These are phyloP conservation scores for Crithidia sp. DNA, from an alignment of 208 protist genomes.

Conservation along the genomic window DNA sequence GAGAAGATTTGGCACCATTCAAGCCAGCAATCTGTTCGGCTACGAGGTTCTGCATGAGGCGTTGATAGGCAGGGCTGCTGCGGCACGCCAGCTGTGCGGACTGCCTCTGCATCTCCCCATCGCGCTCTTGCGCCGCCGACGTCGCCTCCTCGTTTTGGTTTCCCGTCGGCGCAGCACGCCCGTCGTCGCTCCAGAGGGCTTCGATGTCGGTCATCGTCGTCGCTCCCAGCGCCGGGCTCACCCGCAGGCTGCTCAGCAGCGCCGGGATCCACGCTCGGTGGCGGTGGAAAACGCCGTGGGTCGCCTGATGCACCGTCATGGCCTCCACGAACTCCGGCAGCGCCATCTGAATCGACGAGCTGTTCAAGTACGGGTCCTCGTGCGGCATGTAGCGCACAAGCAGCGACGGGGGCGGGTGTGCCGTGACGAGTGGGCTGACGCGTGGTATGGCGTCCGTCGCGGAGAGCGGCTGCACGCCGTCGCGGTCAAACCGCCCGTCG, in stretches of 20 bases:
- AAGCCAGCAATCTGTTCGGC: too few relatives aligned
- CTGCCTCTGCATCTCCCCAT: neutral
- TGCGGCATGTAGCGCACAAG: conserved; percentile 19
- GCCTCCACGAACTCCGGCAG: conserved; percentile 74
- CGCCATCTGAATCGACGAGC: conserved; percentile 35
- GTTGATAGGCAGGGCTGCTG: conserved; percentile 23
- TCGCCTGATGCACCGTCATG: conserved; percentile 81
- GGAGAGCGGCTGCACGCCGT: neutral
- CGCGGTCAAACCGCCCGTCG: neutral
- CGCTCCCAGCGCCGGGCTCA: conserved; percentile 31
- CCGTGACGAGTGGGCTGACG: conserved; percentile 5
- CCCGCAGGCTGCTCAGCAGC: conserved; percentile 40
- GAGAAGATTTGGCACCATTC: too few relatives aligned
- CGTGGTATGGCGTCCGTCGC: neutral
- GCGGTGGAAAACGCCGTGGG: conserved; percentile 47
- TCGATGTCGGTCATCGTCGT: conserved; percentile 19
- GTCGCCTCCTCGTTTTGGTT: neutral
- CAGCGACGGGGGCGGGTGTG: conserved; percentile 18
- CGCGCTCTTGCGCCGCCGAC: neutral
- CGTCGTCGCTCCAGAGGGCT: conserved; percentile 10
- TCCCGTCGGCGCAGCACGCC: neutral
- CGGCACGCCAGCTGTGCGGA: conserved; percentile 18
- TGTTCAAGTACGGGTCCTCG: conserved; percentile 31
- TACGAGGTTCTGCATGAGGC: conserved; percentile 9
- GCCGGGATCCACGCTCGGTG: conserved; percentile 43